Evolutionary conservation across 1,139 yeast genomes (phyloP).

Genomic region (Kluyveromyces marxianus): DNA sequence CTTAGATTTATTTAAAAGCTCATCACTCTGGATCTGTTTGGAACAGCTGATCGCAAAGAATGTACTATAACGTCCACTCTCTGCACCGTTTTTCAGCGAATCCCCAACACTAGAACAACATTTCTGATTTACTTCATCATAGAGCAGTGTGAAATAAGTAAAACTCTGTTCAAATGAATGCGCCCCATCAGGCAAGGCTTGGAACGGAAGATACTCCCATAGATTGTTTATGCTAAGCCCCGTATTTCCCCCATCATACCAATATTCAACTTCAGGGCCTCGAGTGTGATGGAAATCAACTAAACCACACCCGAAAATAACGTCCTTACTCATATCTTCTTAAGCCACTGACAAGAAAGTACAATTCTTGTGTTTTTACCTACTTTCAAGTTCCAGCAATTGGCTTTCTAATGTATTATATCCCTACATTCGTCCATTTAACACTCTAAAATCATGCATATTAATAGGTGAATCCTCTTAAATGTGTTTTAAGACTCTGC

Average conservation of each 20-base stretch:
- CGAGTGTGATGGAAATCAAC: slow-evolving; percentile 91
- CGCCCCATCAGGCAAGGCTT: slow-evolving; percentile 93
- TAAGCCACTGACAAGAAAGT: not conserved
- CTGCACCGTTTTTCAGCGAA: slow-evolving; percentile 30
- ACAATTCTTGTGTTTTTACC: too few relatives aligned
- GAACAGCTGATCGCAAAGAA: slow-evolving; percentile 92
- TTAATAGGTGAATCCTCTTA: too few relatives aligned
- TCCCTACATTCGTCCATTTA: too few relatives aligned
- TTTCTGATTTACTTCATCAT: slow-evolving; percentile 45
- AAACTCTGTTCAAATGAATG: slow-evolving; percentile 90
- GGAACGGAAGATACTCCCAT: slow-evolving; percentile 91
- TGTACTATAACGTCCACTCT: slow-evolving; percentile 39
- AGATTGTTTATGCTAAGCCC: slow-evolving; percentile 26
- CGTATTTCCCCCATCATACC: slow-evolving; percentile 52
- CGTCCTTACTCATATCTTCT: slow-evolving; percentile 3
- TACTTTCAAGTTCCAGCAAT: too few relatives aligned
- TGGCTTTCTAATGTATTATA: too few relatives aligned
- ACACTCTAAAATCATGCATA: too few relatives aligned
- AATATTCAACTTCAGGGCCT: slow-evolving; percentile 94
- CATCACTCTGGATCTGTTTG: slow-evolving; percentile 65
- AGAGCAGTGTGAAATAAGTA: slow-evolving; percentile 81
- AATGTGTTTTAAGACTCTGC: too few relatives aligned
- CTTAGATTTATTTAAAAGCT: slow-evolving; percentile 47
- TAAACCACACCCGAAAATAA: slow-evolving; percentile 76
- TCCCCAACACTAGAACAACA: slow-evolving; percentile 33